Evolutionary conservation across 768 basidiomycete species (phyloP).

Genomic region (Mycena leptocephala): DNA sequence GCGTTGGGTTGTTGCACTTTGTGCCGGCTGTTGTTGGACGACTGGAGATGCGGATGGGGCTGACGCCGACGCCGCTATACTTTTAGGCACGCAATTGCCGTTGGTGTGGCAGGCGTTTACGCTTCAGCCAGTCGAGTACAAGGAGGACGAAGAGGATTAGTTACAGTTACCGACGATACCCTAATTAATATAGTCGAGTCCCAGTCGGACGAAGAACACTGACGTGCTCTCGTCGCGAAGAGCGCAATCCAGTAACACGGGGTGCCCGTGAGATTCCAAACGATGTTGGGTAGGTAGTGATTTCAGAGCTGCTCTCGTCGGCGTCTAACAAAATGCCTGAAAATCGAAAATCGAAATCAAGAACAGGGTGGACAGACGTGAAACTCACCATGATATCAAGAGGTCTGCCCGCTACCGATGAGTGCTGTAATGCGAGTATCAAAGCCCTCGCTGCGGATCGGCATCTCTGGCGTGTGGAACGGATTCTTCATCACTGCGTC

Average conservation of each 20-base stretch:
- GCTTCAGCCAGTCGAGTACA: constrained; percentile 5
- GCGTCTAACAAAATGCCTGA: too few relatives aligned
- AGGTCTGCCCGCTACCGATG: constrained; percentile 59
- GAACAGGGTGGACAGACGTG: not conserved
- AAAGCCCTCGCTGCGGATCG: constrained; percentile 93
- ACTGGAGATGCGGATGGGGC: constrained; percentile 22
- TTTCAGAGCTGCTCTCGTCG: not conserved
- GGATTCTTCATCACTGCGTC: constrained; percentile 99
- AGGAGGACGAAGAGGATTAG: constrained; percentile 21
- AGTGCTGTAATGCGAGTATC: constrained; percentile 79
- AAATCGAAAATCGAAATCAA: not conserved
- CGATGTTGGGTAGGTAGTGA: not conserved
- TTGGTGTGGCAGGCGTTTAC: constrained; percentile 27
- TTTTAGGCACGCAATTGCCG: not conserved
- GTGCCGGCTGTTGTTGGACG: constrained; percentile 19
- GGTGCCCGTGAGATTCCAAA: not conserved
- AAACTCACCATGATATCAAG: not conserved
- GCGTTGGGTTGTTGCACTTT: constrained; percentile 8
- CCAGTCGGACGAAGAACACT: too few relatives aligned
- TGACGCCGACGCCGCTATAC: constrained; percentile 5
- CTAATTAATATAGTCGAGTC: not conserved
- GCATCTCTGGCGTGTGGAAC: constrained; percentile 99
- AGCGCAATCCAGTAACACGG: not conserved
- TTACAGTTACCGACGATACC: not conserved
- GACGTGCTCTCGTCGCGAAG: not conserved